Evolutionary conservation across 352 stramenopile species (phyloP), one percentile per base, ranked within the genome.

Genomic region (Peronospora destructor): DNA sequence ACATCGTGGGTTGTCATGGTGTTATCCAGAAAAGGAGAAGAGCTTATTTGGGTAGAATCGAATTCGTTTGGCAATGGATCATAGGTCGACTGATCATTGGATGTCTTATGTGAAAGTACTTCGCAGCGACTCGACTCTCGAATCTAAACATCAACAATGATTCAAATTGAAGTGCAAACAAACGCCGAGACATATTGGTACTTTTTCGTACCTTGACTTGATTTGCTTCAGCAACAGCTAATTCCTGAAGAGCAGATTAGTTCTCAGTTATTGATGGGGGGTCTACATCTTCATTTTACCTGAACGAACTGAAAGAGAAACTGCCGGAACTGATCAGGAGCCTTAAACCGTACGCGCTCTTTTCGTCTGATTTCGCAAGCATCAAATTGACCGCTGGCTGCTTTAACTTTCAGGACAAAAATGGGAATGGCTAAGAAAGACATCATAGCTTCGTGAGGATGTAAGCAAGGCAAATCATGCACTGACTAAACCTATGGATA

Each of bases 321-420:
- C 0, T 64, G 29, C 1, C 57, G 41, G 8, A 88, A 50, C 12
- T 53, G n/a, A 6, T 81, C 45, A 13, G 64, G 64, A n/a, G 39
- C 32, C 35, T 66, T 80, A 23, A 87, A 71, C 21, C 66, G 48
- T 2, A 71, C 45, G 14, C 25, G 28, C 34, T 52, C 51, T 10
- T 58, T 62, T 29, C 37, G 69, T 47, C 52, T 62, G 39, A 49
- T 51, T 34, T 45, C 44, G 23, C 55, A 56, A 19, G 69, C 25
- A 3, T 76, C 75, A 33, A 68, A 76, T 13, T 82, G 57, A 8
- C 64, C 30, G 2, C 25, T 26, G 17, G 55, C 29, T 35, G 40
- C 56, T n/a, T 56, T 37, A 13, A 93, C 40, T 57, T 89, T 87
- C 44, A 91, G 37, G 6, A 93, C 69, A 45, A 87, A 85, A 30